Percentiles rank a stretch among this genome's conserved stretches.
These are phyloP conservation scores for Candida schatavii DNA, from an alignment of 805 yeast species.

Conservation along the genomic window DNA sequence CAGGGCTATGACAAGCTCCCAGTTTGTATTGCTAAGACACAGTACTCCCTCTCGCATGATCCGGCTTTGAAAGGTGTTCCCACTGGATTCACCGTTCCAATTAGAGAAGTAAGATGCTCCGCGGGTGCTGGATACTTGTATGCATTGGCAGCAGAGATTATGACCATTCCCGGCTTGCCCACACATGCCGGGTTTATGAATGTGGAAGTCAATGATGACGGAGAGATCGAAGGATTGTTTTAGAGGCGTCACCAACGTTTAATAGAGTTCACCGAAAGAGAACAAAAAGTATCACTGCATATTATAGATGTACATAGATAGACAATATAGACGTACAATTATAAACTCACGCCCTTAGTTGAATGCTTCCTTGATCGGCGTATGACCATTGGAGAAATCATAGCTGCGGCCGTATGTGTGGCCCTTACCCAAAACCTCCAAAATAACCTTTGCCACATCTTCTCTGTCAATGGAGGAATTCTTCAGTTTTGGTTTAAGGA, in stretches of 20 bases:
- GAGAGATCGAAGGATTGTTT: conserved; percentile 91
- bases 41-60: conserved; percentile 93
- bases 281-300: neutral
- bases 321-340: neutral
- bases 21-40: conserved; percentile 96
- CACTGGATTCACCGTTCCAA: conserved; percentile 88
- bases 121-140: conserved; percentile 97
- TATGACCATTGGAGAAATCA: conserved; percentile 44
- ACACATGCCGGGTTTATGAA: conserved; percentile 97
- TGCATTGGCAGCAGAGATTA: conserved; percentile 94
- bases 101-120: conserved; percentile 89
- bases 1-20: conserved; percentile 93
- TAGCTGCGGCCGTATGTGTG: conserved; percentile 41
- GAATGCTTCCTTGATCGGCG: conserved; percentile 13
- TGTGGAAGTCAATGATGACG: conserved; percentile 86
- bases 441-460: conserved; percentile 53
- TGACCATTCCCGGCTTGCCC: conserved; percentile 96
- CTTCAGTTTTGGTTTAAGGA: conserved; percentile 20
- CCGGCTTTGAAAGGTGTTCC: conserved; percentile 94
- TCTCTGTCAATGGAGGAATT: conserved; percentile 36
- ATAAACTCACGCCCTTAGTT: neutral
- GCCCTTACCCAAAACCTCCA: conserved; percentile 32
- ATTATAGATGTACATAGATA: neutral
- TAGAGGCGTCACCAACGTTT: no score
- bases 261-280: neutral